A percentile compares a stretch with the other conserved stretches of the same genome.
These are phyloP conservation scores for Porpolomopsis calyptriformis DNA, from an alignment of 768 basidiomycete species.

Conservation along the genomic window DNA sequence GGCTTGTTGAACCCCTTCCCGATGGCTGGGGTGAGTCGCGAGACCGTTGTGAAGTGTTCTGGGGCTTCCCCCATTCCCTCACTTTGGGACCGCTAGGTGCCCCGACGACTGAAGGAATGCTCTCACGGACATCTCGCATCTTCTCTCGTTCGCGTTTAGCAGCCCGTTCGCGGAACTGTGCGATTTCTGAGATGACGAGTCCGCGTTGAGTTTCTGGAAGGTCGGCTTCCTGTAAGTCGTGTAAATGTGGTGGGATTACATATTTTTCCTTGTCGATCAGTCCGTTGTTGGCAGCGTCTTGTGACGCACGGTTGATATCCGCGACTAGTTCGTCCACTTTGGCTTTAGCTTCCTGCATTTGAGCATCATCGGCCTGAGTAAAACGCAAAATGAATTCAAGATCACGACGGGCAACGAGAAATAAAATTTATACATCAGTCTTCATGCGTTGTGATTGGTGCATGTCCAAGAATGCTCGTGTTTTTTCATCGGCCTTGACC, in stretches of 20 bases:
- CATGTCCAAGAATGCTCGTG: constrained; percentile 75
- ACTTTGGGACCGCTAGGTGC: constrained; percentile 67
- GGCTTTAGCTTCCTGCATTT: constrained; percentile 48
- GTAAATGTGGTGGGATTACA: constrained; percentile 89
- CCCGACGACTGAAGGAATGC: constrained; percentile 33
- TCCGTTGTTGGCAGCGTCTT: constrained; percentile 67
- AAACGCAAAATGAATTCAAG: too few relatives aligned
- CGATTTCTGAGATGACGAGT: constrained; percentile 92
- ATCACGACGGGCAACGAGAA: too few relatives aligned
- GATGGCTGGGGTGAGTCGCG: constrained; percentile 25
- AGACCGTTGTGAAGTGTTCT: constrained; percentile 25
- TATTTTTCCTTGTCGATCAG: constrained; percentile 77
- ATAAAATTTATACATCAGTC: constrained; percentile 77
- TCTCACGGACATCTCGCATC: constrained; percentile 61
- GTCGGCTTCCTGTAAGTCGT: constrained; percentile 93
- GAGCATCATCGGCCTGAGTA: constrained; percentile 58
- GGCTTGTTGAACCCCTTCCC: constrained; percentile 14
- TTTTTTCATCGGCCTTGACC: constrained; percentile 97
- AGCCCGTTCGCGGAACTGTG: constrained; percentile 88
- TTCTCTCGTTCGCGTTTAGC: constrained; percentile 89
- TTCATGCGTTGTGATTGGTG: constrained; percentile 71
- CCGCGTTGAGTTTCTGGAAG: constrained; percentile 89
- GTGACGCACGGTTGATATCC: constrained; percentile 62
- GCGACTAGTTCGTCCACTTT: constrained; percentile 56
- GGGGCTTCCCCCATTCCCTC: constrained; percentile 71